Evolutionary conservation across 257 asterid species (phyloP).

Genomic region (Plantago elongata): DNA sequence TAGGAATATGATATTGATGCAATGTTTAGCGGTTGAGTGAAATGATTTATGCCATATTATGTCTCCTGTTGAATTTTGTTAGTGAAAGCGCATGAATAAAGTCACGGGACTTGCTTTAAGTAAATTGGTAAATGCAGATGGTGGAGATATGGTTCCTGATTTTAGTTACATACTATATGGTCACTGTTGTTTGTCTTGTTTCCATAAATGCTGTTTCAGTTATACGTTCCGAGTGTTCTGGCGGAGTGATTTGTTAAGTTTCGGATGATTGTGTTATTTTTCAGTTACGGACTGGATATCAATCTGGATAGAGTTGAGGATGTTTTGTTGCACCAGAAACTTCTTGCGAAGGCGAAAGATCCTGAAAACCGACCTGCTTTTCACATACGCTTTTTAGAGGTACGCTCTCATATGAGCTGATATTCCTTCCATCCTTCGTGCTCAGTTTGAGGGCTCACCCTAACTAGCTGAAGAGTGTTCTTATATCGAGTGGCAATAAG

Average conservation of each 20-base stretch:
- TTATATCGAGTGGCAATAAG: slow-evolving; percentile 12
- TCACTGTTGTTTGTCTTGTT: not conserved
- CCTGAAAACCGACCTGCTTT: slow-evolving; percentile 72
- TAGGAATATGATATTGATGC: not conserved
- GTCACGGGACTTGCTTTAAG: not conserved
- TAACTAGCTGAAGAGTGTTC: slow-evolving; percentile 6
- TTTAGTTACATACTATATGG: not conserved
- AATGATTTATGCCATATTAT: no score
- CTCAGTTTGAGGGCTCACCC: not conserved
- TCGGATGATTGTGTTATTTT: slow-evolving; percentile 23
- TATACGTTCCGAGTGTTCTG: slow-evolving; percentile 5
- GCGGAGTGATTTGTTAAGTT: slow-evolving; percentile 12
- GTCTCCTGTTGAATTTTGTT: not conserved
- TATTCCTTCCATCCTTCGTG: not conserved
- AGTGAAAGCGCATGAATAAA: not conserved
- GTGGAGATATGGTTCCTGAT: not conserved
- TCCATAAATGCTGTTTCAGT: not conserved
- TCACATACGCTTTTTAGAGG: slow-evolving; percentile 76
- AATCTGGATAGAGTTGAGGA: slow-evolving; percentile 85
- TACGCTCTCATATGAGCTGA: slow-evolving; percentile 19
- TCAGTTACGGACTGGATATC: slow-evolving; percentile 76
- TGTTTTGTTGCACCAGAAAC: slow-evolving; percentile 74
- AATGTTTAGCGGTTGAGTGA: no score
- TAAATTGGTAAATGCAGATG: not conserved
- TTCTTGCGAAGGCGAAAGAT: slow-evolving; percentile 75